Base-by-base conservation (phyloP, 441 rosid species). In the Populus hybrid region DNA sequence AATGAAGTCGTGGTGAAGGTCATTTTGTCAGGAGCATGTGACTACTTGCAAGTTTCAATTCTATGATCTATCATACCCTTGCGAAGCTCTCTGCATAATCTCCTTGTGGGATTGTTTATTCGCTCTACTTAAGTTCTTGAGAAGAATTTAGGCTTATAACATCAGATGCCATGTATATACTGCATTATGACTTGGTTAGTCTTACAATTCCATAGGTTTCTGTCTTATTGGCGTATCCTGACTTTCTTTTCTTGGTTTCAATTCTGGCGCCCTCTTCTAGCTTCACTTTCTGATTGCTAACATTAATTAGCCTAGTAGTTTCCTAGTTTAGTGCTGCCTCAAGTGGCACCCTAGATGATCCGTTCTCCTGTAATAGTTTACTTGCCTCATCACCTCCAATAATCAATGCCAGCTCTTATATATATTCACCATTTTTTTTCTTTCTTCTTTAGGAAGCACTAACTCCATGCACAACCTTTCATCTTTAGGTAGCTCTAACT, bases 81-180 rank as follows among this genome's bases (percentile, higher is more conserved):
- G 53, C n/a, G 59, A 69, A 35, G 32, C 74, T 74, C 67, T 79
- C 28, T 23, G 67, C 59, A 14, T 71, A 34, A 66, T 46, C 64
- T 78, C 36, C 59, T 71, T 11, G 23, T 14, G 67, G 65, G 63
- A 61, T 74, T 78, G 79, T 76, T 77, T 40, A 69, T 64, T 78
- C 75, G 75, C 77, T 70, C 66, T 61, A 26, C 26, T 76, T 71
- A 69, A 68, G 71, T 42, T 57, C 74, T 70, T 53, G 1, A 24
- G 72, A 72, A 32, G 28, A 77, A 30, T 76, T 70, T 80, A 81
- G 85, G 75, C n/a, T 50, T 72, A 11, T 67, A 63, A 71, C 75
- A 28, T 74, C 38, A 12, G 73, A 50, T 79, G 75, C 76, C 7
- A 21, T 87, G 91, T 86, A 81, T 76, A 85, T 87, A 78, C 76